These are phyloP conservation scores for Fusarium bactridioides DNA, from an alignment of 2,329 filamentous ascomycete species.

Conservation along the genomic window DNA sequence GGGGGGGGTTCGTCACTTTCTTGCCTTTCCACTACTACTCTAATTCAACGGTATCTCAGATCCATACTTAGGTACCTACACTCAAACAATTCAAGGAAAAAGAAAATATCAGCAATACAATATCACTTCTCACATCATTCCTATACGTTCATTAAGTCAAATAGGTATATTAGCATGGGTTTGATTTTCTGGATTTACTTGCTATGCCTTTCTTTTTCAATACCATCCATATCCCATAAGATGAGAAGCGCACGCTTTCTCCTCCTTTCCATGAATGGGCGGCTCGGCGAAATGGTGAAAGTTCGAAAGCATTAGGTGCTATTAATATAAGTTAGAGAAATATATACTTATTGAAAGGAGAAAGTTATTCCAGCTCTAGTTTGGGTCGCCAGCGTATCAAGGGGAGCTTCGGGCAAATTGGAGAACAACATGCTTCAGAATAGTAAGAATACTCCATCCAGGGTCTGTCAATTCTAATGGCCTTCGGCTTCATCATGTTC, in stretches of 20 bases:
- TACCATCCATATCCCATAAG: not conserved
- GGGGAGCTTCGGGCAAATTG: not conserved
- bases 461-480: not conserved
- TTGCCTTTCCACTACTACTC: not conserved
- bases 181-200: too few relatives aligned
- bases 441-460: not conserved
- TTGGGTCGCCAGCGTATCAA: not conserved
- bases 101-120: not conserved
- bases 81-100: too few relatives aligned
- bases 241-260: too few relatives aligned
- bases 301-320: not conserved
- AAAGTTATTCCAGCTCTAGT: not conserved
- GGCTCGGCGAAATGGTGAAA: not conserved
- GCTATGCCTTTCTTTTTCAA: not conserved
- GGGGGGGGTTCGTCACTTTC: not conserved
- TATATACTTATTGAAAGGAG: not conserved
- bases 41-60: not conserved
- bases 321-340: not conserved
- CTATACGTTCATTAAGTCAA: too few relatives aligned
- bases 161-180: not conserved
- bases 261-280: not conserved
- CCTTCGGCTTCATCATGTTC: not conserved
- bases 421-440: too few relatives aligned
- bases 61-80: not conserved
- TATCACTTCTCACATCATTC: not conserved